phyloP scores from a whole-genome alignment of 768 basidiomycete species.

The Myochromella boudieri region DNA sequence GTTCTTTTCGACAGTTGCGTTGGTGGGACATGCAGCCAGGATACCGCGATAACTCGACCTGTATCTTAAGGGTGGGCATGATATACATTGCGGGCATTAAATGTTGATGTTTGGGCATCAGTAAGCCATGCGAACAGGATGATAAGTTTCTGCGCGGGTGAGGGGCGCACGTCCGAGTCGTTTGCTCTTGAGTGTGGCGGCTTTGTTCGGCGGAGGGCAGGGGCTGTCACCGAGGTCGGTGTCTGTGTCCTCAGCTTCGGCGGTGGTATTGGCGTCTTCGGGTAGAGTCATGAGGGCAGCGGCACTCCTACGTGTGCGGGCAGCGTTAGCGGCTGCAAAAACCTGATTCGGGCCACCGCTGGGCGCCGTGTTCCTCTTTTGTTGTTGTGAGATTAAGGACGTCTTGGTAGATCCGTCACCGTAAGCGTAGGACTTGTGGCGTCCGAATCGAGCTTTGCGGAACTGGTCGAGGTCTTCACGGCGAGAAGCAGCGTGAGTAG shows the following conservation, averaged over 20 bases:
- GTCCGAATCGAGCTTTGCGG: conserved; percentile 83
- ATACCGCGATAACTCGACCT: neutral
- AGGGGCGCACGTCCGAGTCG: conserved; percentile 51
- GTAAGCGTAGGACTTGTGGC: conserved; percentile 90
- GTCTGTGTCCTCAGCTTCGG: conserved; percentile 72
- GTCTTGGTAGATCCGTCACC: conserved; percentile 65
- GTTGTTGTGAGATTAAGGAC: conserved; percentile 35
- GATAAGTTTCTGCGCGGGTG: conserved; percentile 68
- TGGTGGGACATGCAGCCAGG: conserved; percentile 10
- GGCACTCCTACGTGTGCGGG: conserved; percentile 60
- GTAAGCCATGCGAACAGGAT: conserved; percentile 55
- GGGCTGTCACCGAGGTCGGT: conserved; percentile 84
- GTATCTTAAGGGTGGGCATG: conserved; percentile 10
- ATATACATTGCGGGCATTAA: conserved; percentile 9
- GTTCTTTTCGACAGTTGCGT: conserved; percentile 7
- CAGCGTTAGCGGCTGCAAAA: conserved; percentile 71
- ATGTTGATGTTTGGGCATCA: conserved; percentile 19
- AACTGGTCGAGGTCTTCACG: conserved; percentile 90
- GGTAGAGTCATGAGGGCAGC: conserved; percentile 56
- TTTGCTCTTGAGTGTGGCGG: conserved; percentile 54
- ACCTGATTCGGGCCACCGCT: conserved; percentile 47
- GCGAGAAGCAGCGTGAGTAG: conserved; percentile 74
- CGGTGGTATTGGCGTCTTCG: conserved; percentile 63
- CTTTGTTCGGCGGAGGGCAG: conserved; percentile 77
- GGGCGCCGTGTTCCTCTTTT: conserved; percentile 70